Percentiles rank a stretch among this genome's conserved stretches.
These are phyloP conservation scores for Eimeria falciformis DNA, from an alignment of 169 alveolate genomes.

Conservation along the genomic window DNA sequence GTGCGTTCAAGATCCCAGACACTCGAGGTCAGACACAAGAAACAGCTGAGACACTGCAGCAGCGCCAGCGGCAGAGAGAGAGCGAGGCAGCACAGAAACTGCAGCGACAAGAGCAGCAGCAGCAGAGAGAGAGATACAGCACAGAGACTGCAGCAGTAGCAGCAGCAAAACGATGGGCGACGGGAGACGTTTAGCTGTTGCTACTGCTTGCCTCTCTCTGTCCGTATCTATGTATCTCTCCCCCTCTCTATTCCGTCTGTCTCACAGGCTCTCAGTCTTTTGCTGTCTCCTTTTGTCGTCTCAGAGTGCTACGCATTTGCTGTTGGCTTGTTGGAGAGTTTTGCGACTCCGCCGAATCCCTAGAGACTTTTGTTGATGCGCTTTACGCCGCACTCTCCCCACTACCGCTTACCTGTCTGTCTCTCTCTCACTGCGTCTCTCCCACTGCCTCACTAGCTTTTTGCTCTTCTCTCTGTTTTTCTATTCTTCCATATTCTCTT, in stretches of 20 bases:
- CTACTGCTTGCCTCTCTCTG: not conserved
- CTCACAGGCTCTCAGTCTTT: not conserved
- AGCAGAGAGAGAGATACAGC: no score
- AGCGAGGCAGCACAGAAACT: not conserved
- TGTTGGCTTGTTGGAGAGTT: not conserved
- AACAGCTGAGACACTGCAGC: no score
- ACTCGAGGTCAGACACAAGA: not conserved
- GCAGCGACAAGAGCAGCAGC: not conserved
- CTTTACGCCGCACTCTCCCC: not conserved
- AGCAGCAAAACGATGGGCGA: no score
- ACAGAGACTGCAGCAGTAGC: no score
- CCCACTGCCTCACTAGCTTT: not conserved
- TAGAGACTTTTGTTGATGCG: not conserved
- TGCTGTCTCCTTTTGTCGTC: not conserved
- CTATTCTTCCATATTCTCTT: not conserved
- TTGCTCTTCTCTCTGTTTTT: not conserved
- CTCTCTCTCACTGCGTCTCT: not conserved
- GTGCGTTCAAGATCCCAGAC: not conserved
- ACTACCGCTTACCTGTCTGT: not conserved
- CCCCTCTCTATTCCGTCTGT: not conserved
- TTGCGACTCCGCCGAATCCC: not conserved
- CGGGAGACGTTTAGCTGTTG: not conserved
- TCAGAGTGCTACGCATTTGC: not conserved
- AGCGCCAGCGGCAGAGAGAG: slow-evolving; percentile 4
- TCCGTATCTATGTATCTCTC: not conserved